Evolutionary conservation across 805 yeast genomes (phyloP).

Genomic region (Nakazawaea pomicola): DNA sequence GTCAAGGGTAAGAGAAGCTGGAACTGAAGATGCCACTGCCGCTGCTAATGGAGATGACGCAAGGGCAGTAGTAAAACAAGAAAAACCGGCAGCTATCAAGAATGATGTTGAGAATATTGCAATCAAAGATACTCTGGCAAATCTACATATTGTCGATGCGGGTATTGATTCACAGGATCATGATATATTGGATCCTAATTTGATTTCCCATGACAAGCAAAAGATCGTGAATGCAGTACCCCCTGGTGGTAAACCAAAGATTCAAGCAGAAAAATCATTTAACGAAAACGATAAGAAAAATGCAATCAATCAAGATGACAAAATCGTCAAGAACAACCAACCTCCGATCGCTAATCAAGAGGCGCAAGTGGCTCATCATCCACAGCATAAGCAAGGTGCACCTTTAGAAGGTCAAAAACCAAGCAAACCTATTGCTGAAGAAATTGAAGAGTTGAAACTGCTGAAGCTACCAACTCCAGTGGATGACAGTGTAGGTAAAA

Average conservation of each 20-base stretch:
- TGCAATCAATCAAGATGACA: slow-evolving; percentile 1
- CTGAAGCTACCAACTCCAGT: neutral
- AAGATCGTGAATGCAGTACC: neutral
- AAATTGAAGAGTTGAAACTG: slow-evolving; percentile 1
- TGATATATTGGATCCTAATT: slow-evolving; percentile 5
- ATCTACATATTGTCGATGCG: neutral
- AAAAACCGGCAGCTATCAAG: slow-evolving; percentile 3
- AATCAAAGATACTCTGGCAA: neutral
- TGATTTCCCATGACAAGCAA: neutral
- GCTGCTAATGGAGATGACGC: neutral
- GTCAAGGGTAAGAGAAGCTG: slow-evolving; percentile 31
- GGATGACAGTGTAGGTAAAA: neutral
- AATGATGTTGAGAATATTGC: neutral
- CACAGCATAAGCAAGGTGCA: too few relatives aligned
- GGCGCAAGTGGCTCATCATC: too few relatives aligned
- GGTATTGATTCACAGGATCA: slow-evolving; percentile 1
- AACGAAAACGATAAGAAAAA: slow-evolving; percentile 12
- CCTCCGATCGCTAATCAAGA: neutral
- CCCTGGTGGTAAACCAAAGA: slow-evolving; percentile 7
- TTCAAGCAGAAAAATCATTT: slow-evolving; percentile 13
- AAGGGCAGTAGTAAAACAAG: neutral
- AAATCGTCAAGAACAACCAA: neutral
- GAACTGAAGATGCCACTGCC: neutral
- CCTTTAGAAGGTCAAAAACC: slow-evolving; percentile 9
- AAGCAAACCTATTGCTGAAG: slow-evolving; percentile 9